phyloP scores from a whole-genome alignment of 2,329 filamentous ascomycete species.

The Aureobasidium leucospermi region DNA sequence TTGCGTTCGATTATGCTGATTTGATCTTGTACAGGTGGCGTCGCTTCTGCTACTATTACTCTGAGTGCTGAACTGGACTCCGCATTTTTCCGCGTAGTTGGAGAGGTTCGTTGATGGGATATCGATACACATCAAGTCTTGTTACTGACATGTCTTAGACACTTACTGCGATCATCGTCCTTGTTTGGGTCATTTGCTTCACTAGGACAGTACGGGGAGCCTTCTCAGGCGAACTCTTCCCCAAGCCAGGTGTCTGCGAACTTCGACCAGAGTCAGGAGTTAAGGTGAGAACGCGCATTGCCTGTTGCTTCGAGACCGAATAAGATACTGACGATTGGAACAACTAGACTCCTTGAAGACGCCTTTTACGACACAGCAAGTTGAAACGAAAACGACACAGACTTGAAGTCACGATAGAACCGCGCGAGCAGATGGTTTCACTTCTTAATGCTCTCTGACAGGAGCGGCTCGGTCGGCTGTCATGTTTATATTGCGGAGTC shows the following conservation, averaged over 20 bases:
- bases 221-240: constrained; percentile 44
- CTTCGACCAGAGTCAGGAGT: neutral
- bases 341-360: constrained; percentile 2
- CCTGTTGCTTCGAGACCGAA: neutral
- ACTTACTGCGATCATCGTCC: constrained; percentile 42
- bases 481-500: neutral
- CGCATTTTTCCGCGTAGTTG: constrained; percentile 49
- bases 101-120: constrained; percentile 19
- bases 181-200: constrained; percentile 51
- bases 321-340: neutral
- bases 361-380: neutral
- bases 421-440: neutral
- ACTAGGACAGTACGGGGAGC: constrained; percentile 42
- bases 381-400: neutral
- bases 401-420: neutral
- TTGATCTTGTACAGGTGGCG: neutral
- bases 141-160: neutral
- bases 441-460: neutral
- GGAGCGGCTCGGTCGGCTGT: neutral
- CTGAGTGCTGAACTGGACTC: constrained; percentile 43
- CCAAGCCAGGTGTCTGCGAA: constrained; percentile 43
- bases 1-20: neutral
- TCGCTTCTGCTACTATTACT: constrained; percentile 6
- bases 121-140: constrained; percentile 26
- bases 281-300: neutral